Base-by-base conservation (phyloP, 106 monocot species). In the Dendrobium nobile region DNA sequence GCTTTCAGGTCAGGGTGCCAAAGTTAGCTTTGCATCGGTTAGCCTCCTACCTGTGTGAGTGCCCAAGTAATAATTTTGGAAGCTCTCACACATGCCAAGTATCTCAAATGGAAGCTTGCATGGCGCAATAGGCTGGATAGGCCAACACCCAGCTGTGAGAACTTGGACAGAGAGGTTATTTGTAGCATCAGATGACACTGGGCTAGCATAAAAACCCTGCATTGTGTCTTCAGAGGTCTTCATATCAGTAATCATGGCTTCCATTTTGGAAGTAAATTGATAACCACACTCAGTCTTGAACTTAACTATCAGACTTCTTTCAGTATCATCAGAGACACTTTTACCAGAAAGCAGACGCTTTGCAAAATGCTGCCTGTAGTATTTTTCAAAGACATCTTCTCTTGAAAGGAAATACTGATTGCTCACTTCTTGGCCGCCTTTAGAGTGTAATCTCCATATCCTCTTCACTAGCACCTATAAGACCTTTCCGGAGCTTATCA, bases 251-350 rank as follows among this genome's bases (percentile, higher is more conserved):
- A 92, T 89, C 91, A 92, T 92, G 24, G 89, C 91, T 77, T 92
- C 91, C 77, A 92, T 28, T 59, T 92, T 89, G 27, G 91, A 92
- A 19, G 91, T 92, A 41, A 92, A 92, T 80, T 92, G 91, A 77
- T 92, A 92, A 13, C 91, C 91, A 78, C 96, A 96, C 80, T 96
- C 96, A 1, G 96, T 96, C 81, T 96, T 96, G 40, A 96, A 87
- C 80, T 93, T 96, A 42, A 96, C 91, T 61, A 92, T 87, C 26
- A 92, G 77, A 41, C 91, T 92, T 72, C 91, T 83, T 87, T 92
- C 91, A 0, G 91, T 87, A 78, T 92, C 91, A 84, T 92, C 91
- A 2, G 91, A 92, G 48, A 87, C 87, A 42, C 87, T 89, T 67
- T 92, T 92, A 2, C 91, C 91, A 15, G 87, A 89, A 47, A 92